These are phyloP conservation scores for Cinnamomum micranthum DNA, from an alignment of 164 flowering plant genomes.

Conservation along the genomic window DNA sequence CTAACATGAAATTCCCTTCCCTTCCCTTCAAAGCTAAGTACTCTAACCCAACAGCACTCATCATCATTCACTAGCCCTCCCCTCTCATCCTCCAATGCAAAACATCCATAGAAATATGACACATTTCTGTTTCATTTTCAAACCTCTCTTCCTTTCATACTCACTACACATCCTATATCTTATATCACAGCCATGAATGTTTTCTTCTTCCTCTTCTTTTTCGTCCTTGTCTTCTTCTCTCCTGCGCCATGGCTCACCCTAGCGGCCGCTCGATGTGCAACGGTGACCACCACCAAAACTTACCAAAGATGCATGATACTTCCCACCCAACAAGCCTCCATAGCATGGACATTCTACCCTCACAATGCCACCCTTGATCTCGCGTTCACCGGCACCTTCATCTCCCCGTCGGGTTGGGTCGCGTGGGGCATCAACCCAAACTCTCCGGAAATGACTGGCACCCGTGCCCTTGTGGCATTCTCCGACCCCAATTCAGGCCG, in stretches of 20 bases:
- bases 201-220: slow-evolving; percentile 4
- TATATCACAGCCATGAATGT: not conserved
- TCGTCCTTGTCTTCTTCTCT: slow-evolving; percentile 21
- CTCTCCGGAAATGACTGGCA: slow-evolving; percentile 73
- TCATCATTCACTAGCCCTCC: not conserved
- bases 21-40: slow-evolving; percentile 5
- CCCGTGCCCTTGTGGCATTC: slow-evolving; percentile 74
- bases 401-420: slow-evolving; percentile 97
- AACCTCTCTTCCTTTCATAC: too few relatives aligned
- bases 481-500: slow-evolving; percentile 83
- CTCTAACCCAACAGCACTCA: not conserved
- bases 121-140: not conserved
- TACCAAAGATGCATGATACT: slow-evolving; percentile 70
- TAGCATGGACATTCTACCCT: slow-evolving; percentile 82
- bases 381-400: slow-evolving; percentile 76
- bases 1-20: not conserved
- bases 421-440: slow-evolving; percentile 86
- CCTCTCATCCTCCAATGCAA: not conserved
- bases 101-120: not conserved
- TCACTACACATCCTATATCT: not conserved
- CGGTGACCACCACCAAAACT: slow-evolving; percentile 38
- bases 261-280: slow-evolving; percentile 54
- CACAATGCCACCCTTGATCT: slow-evolving; percentile 73
- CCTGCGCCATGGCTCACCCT: slow-evolving; percentile 1
- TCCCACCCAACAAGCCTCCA: slow-evolving; percentile 80